Base-by-base conservation (phyloP, 768 basidiomycete species). In the Cystobasidiopsis lactophilus region DNA sequence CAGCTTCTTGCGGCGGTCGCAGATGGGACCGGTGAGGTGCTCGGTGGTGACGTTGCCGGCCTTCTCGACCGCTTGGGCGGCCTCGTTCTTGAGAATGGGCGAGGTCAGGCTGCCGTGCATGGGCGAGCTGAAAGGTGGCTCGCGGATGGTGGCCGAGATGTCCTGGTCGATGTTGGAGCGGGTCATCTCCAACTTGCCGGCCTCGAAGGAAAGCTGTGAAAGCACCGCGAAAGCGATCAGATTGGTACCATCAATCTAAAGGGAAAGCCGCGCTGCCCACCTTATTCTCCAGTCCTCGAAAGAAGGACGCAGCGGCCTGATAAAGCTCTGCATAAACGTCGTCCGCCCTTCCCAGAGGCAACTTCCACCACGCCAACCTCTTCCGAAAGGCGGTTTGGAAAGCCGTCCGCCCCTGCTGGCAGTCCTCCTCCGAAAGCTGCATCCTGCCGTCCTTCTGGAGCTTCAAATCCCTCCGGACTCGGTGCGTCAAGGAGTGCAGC, bases 301-400 rank as follows among this genome's bases (percentile, higher is more conserved):
- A 48, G 52, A 53, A 61, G 5, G 39, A 9, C 2, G 10, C 21
- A 11, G 47, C 29, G 27, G 41, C 51, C 29, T 54, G 39, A 2
- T 54, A 50, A 9, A 62, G 4, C 10, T 63, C 62, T 29, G 56
- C 40, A 16, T 37, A 31, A 9, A 63, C 40, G 53, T 61, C 62
- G 52, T 63, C 62, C 18, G 48, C 53, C 10, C 57, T 52, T 4
- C 55, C 55, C 31, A 54, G 41, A 2, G 59, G 60, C 11, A 63
- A 53, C 43, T 59, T 58, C 58, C 58, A 62, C 59, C 60, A 62
- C 21, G 52, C 48, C n/a, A 63, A 31, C 9, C 60, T 51, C 0
- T 10, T 30, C 21, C 35, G 31, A 21, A 61, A 38, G 10, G n/a
- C 45, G 30, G 5, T n/a, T n/a, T 31, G 45, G 18, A 47, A 4